Evolutionary conservation across 2,329 filamentous ascomycete genomes (phyloP).

Genomic region (Botrytis porri): DNA sequence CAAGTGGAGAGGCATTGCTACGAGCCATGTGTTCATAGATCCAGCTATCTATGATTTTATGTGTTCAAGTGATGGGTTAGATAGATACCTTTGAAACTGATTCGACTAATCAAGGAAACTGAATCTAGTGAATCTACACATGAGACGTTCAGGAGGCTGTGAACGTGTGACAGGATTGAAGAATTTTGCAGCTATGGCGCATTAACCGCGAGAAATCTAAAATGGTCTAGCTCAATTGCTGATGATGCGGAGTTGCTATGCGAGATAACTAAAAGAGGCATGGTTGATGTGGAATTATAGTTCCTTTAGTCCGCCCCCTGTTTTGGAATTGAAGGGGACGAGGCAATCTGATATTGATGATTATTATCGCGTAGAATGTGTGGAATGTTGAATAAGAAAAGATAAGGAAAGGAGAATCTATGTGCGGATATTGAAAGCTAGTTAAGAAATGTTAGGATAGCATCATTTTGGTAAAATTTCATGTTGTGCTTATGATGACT

Average conservation of each 20-base stretch:
- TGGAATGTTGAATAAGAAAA: neutral
- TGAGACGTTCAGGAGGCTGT: neutral
- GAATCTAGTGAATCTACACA: neutral
- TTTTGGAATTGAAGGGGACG: neutral
- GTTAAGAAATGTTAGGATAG: neutral
- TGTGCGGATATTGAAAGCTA: neutral
- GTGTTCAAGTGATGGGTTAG: constrained; percentile 6
- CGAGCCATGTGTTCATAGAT: constrained; percentile 5
- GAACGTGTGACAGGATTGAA: neutral
- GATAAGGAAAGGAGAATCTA: neutral
- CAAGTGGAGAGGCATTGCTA: neutral
- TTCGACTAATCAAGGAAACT: neutral
- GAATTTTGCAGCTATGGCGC: neutral
- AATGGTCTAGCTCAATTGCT: neutral
- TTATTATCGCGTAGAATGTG: neutral
- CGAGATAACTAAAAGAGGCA: constrained; percentile 14
- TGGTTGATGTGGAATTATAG: neutral
- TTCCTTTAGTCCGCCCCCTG: constrained; percentile 10
- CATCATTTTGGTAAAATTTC: neutral
- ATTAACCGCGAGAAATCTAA: constrained; percentile 3
- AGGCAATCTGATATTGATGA: constrained; percentile 10
- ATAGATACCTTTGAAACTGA: neutral
- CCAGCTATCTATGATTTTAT: neutral
- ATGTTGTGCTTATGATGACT: constrained; percentile 12
- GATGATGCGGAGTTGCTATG: constrained; percentile 6